Percentiles rank a stretch among this genome's conserved stretches.
These are phyloP conservation scores for Periconia sp. DNA, from an alignment of 2,329 filamentous ascomycete genomes.

Conservation along the genomic window DNA sequence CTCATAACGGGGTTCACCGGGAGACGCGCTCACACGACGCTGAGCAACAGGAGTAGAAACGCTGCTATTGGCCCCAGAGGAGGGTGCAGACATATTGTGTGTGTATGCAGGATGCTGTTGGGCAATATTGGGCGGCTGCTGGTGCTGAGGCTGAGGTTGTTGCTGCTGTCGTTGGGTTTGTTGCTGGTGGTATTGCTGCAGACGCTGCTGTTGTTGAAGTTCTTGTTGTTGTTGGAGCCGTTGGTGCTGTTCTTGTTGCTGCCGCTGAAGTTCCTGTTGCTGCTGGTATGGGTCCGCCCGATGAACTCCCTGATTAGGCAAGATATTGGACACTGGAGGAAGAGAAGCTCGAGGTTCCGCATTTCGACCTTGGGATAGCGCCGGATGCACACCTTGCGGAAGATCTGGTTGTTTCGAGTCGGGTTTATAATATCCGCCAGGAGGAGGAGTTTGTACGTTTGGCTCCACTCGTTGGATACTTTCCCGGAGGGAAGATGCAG, in stretches of 20 bases:
- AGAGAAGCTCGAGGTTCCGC: too few relatives aligned
- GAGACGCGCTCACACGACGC: constrained; percentile 26
- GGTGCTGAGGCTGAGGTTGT: constrained; percentile 12
- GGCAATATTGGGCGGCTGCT: constrained; percentile 6
- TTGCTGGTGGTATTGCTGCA: too few relatives aligned
- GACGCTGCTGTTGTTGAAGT: too few relatives aligned
- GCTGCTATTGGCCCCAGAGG: constrained; percentile 14
- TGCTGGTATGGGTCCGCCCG: too few relatives aligned
- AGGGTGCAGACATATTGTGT: constrained; percentile 29
- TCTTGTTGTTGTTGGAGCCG: too few relatives aligned
- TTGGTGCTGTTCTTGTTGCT: too few relatives aligned
- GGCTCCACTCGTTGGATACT: constrained; percentile 1
- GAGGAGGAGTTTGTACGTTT: constrained; percentile 5
- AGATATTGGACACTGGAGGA: too few relatives aligned
- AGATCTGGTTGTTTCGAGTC: constrained; percentile 4
- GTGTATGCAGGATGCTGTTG: constrained; percentile 13
- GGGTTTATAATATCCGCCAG: constrained; percentile 8
- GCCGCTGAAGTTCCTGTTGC: too few relatives aligned
- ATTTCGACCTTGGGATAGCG: too few relatives aligned
- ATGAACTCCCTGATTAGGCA: too few relatives aligned
- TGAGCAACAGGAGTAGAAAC: constrained; percentile 20
- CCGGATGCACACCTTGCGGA: constrained; percentile 2
- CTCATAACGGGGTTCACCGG: constrained; percentile 39
- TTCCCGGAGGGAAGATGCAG: not conserved
- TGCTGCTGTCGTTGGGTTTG: constrained; percentile 16